Base-by-base conservation (phyloP, 805 yeast genomes). In the Kodamaea nitidulidarum region DNA sequence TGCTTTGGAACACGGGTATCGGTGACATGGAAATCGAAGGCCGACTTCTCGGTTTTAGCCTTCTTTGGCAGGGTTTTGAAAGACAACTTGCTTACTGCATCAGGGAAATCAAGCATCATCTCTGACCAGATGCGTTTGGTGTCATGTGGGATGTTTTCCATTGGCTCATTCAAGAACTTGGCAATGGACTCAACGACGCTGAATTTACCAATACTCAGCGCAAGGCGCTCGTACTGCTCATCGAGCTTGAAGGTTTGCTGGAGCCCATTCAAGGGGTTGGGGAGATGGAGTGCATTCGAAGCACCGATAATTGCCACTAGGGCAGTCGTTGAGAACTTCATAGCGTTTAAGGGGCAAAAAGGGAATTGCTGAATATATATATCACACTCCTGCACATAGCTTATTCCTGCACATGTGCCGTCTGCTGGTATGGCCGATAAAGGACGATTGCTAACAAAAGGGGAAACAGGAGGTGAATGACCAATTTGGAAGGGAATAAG, bases 101-200 rank as follows among this genome's bases (percentile, higher is more conserved):
- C 63, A 16, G 90, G 90, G 61, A 74, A 83, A 36, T 65, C 60
- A 51, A 70, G 41, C 27, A 81, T 64, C 79, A 82, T 75, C 29
- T 82, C 88, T 18, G 73, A 52, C 90, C 90, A 83, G 22, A 74
- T 53, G 17, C 56, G 44, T 53, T 75, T 71, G 36, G 81, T 59
- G 9, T 73, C 78, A 4, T 62, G 54, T 12, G 83, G 66, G 32
- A 81, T 49, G 11, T 66, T 47, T 20, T 72, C 77, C 20, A 72
- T 40, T 3, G 81, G 76, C 45, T 76, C 69, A 39, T 75, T 71
- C 50, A 79, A 56, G 21, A 73, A 71, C 29, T 65, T 64, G 14
- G 81, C 66, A 38, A 80, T 80, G 40, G 75, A 61, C 33, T 63
- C 64, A 37, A 77, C 49, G 28, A 76, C 50, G 21, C 52, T 52